Evolutionary conservation across 108 stramenopile genomes (phyloP).

Genomic region (Cyclotella kingstonii): DNA sequence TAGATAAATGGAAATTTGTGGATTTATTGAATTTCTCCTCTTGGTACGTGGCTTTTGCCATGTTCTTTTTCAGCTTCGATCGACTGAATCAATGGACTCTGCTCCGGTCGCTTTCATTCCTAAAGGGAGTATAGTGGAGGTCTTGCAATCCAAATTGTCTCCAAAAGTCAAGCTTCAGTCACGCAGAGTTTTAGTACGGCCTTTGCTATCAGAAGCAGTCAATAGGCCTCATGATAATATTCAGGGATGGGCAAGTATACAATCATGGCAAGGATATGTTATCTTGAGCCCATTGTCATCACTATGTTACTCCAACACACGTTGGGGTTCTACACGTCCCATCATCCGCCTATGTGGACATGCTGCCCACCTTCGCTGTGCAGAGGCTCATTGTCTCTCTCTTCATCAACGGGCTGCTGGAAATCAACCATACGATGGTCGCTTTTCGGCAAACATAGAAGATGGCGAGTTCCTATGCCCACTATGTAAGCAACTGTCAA

Average conservation of each 20-base stretch:
- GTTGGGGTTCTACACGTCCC: conserved; percentile 87
- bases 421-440: conserved; percentile 87
- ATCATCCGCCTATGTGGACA: conserved; percentile 92
- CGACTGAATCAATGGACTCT: conserved; percentile 81
- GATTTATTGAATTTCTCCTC: too few species aligned
- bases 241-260: conserved; percentile 86
- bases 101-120: conserved; percentile 74
- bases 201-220: conserved; percentile 32
- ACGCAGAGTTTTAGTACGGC: conserved; percentile 72
- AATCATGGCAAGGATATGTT: conserved; percentile 83
- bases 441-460: conserved; percentile 88
- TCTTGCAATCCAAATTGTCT: conserved; percentile 60
- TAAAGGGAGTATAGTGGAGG: conserved; percentile 74
- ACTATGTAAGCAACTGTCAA: conserved; percentile 94
- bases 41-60: conserved; percentile 50
- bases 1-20: not conserved
- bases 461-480: conserved; percentile 96
- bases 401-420: conserved; percentile 78
- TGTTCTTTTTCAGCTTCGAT: conserved; percentile 53
- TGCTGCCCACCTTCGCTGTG: conserved; percentile 93
- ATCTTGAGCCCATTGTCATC: conserved; percentile 76
- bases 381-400: conserved; percentile 87
- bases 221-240: conserved; percentile 28
- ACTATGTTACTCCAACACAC: conserved; percentile 73
- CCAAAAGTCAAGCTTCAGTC: conserved; percentile 77